Evolutionary conservation across 2,329 filamentous ascomycete species (phyloP).

Genomic region (Penicillium vulpinum): DNA sequence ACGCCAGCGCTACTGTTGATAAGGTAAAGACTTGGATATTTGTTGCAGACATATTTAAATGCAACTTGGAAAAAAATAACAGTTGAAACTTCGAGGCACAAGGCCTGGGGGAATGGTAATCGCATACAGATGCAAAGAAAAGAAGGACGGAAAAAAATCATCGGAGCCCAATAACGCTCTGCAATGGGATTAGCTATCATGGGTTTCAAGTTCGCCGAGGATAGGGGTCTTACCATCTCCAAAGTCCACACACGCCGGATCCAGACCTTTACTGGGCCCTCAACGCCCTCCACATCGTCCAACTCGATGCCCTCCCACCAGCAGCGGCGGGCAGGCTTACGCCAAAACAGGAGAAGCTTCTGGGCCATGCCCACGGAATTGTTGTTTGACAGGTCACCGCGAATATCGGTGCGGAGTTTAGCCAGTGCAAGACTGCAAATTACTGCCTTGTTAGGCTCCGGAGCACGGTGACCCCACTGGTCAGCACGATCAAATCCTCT

Average conservation of each 20-base stretch:
- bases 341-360: conserved; percentile 95
- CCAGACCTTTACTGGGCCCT: conserved; percentile 95
- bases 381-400: conserved; percentile 69
- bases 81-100: conserved; percentile 17
- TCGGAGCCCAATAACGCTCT: conserved; percentile 84
- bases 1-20: conserved; percentile 22
- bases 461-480: conserved; percentile 92
- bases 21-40: not conserved
- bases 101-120: conserved; percentile 23
- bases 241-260: conserved; percentile 97
- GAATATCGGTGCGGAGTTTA: conserved; percentile 86
- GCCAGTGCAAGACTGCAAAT: conserved; percentile 95
- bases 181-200: conserved; percentile 21
- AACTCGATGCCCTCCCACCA: conserved; percentile 99
- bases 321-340: conserved; percentile 91
- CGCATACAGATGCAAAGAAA: conserved; percentile 20
- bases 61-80: conserved; percentile 11
- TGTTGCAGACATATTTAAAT: conserved; percentile 7
- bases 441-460: conserved; percentile 96
- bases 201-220: not conserved
- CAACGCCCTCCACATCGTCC: conserved; percentile 81
- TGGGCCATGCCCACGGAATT: conserved; percentile 95
- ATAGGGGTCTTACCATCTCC: conserved; percentile 68
- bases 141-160: conserved; percentile 22
- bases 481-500: conserved; percentile 98